Evolutionary conservation across 305 asterid genomes (phyloP).

Genomic region (Fraxinus ornus): DNA sequence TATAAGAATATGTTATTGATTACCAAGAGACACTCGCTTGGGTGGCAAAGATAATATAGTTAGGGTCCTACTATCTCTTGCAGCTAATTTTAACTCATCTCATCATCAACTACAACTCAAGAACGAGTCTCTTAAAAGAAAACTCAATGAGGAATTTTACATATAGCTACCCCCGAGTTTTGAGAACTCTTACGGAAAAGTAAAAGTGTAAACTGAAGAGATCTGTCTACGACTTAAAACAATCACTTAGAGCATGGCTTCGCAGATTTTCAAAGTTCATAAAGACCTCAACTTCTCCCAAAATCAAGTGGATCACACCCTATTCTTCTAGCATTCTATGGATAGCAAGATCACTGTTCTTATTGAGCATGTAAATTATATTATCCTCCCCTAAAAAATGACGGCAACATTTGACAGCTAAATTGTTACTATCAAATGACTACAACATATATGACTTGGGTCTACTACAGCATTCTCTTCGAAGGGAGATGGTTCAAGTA

Average conservation of each 20-base stretch:
- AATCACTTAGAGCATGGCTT: background rate
- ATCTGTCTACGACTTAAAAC: background rate
- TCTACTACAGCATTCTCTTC: background rate
- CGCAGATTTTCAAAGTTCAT: background rate
- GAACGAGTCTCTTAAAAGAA: background rate
- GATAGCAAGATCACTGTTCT: background rate
- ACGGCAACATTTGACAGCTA: background rate
- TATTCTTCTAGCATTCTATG: background rate
- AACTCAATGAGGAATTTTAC: background rate
- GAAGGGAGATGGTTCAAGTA: background rate
- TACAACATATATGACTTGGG: background rate
- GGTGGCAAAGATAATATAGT: background rate
- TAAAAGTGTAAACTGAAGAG: background rate
- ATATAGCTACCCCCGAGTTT: background rate
- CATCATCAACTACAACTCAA: background rate
- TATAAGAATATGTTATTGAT: background rate
- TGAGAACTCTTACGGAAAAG: background rate
- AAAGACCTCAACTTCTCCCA: background rate
- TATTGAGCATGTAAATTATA: background rate
- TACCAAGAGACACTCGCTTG: background rate
- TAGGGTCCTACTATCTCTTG: background rate
- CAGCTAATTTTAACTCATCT: background rate
- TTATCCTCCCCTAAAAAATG: background rate
- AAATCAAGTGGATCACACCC: background rate
- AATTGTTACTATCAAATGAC: background rate